phyloP scores from a whole-genome alignment of 2,329 filamentous ascomycete species.

The Sarocladium brachiariae region DNA sequence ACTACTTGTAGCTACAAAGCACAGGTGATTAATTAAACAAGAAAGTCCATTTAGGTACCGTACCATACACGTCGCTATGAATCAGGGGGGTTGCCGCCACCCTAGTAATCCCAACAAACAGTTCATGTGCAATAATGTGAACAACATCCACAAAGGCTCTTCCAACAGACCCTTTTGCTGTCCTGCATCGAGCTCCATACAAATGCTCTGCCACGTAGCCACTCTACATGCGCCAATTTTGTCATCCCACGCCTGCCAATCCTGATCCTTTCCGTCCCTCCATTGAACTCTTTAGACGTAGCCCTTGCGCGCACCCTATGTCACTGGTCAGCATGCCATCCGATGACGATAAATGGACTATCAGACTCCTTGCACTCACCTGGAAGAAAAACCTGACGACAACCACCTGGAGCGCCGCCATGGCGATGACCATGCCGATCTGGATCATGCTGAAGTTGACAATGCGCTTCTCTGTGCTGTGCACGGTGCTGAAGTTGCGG shows the following conservation, averaged over 20 bases:
- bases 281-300: slow-evolving; percentile 48
- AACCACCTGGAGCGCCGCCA: slow-evolving; percentile 95
- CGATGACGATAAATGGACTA: background rate
- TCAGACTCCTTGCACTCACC: slow-evolving; percentile 36
- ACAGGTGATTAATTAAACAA: background rate
- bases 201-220: background rate
- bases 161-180: background rate
- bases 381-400: slow-evolving; percentile 99
- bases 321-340: background rate
- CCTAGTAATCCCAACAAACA: slow-evolving; percentile 6
- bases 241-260: slow-evolving; percentile 25
- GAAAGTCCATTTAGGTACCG: background rate
- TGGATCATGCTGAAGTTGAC: slow-evolving; percentile 97
- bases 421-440: slow-evolving; percentile 81
- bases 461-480: slow-evolving; percentile 90
- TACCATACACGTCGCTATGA: slow-evolving; percentile 5
- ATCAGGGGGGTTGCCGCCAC: slow-evolving; percentile 2
- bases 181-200: background rate
- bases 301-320: slow-evolving; percentile 58
- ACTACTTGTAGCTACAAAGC: no score
- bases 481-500: slow-evolving; percentile 95
- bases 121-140: slow-evolving; percentile 7
- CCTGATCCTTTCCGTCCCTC: slow-evolving; percentile 18
- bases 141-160: background rate
- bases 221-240: slow-evolving; percentile 13